A percentile compares a stretch with the other conserved stretches of the same genome.
Conservation (phyloP, 2,329 filamentous ascomycete species). For the Aspergillus latus region DNA sequence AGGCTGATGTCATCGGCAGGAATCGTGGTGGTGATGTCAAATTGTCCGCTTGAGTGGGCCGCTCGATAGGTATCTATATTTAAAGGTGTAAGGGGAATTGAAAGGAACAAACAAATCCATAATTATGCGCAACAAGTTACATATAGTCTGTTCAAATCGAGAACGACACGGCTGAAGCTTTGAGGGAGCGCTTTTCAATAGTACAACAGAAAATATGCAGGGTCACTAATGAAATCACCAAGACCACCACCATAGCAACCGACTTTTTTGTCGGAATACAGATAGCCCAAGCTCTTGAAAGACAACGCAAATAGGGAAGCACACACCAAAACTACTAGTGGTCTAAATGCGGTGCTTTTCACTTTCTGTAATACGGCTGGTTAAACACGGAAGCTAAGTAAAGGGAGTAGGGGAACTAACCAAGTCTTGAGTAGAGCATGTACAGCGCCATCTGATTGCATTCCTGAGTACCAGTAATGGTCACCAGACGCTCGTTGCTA, state of each 20-base stretch:
- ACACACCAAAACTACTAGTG: conserved; percentile 33
- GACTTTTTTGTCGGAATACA: conserved; percentile 17
- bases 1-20: conserved; percentile 7
- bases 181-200: conserved; percentile 31
- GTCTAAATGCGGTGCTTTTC: conserved; percentile 68
- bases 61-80: no score
- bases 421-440: conserved; percentile 97
- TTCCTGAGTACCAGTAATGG: conserved; percentile 95
- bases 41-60: background rate
- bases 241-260: conserved; percentile 16
- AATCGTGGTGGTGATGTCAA: conserved; percentile 5
- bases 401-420: conserved; percentile 49
- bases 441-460: conserved; percentile 99
- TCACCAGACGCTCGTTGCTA: conserved; percentile 96
- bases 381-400: conserved; percentile 1
- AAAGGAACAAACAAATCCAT: background rate
- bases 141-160: conserved; percentile 5
- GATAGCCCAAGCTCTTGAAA: conserved; percentile 25
- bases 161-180: background rate
- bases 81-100: background rate
- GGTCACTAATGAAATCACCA: conserved; percentile 22
- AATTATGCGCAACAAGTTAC: conserved; percentile 7
- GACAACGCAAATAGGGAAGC: conserved; percentile 13
- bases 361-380: conserved; percentile 56
- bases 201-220: conserved; percentile 28